Conservation (phyloP, 192 early-diverging fungal species). For the Glomus cerebriforme region DNA sequence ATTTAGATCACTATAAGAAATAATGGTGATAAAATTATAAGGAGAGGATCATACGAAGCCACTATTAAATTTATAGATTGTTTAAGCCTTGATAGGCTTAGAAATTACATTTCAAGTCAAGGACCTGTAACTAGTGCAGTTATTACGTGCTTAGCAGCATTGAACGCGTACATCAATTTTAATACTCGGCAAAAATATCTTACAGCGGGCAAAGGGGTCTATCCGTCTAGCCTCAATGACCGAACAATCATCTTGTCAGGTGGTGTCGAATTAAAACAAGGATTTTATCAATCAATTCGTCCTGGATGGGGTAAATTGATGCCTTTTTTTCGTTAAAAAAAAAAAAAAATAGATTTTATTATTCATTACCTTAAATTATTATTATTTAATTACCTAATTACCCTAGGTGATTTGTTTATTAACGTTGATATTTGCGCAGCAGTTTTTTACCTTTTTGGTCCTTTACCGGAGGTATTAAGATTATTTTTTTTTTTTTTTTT, state of each 20-base stretch:
- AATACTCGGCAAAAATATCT: not conserved
- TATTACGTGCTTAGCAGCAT: not conserved
- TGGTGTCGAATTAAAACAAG: constrained; percentile 12
- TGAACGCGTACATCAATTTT: constrained; percentile 15
- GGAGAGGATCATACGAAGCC: not conserved
- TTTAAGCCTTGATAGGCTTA: not conserved
- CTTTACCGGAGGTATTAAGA: not conserved
- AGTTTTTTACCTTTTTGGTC: not conserved
- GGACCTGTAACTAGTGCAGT: not conserved
- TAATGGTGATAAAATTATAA: not conserved
- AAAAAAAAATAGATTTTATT: not conserved
- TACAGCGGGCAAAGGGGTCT: not conserved
- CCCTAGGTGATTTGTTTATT: not conserved
- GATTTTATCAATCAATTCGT: constrained; percentile 21
- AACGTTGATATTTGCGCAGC: constrained; percentile 19
- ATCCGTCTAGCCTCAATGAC: not conserved
- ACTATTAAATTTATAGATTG: not conserved
- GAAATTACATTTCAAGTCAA: not conserved
- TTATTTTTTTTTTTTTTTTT: no score
- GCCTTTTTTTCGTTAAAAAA: no score
- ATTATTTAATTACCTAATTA: not conserved
- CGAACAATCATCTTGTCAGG: not conserved
- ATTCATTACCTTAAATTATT: not conserved
- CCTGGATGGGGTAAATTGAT: constrained; percentile 1
- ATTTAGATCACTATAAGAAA: not conserved